A percentile compares a stretch with the other conserved stretches of the same genome.
These are phyloP conservation scores for Stereocaulon alpinum DNA, from an alignment of 495 filamentous ascomycete species.

Conservation along the genomic window DNA sequence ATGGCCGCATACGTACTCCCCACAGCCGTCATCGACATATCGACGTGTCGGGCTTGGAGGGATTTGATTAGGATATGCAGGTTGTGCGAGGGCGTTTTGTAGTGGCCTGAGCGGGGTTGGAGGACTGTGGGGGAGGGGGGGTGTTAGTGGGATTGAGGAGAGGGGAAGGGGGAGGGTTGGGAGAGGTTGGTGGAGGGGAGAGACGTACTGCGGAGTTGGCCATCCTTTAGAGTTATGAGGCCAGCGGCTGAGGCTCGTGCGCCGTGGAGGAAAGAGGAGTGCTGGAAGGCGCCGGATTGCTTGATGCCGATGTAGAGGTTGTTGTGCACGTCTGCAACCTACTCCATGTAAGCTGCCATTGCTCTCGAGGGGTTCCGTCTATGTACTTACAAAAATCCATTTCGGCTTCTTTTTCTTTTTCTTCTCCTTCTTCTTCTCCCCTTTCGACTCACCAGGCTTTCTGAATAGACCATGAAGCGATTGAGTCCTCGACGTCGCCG, in stretches of 20 bases:
- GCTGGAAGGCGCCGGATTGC: constrained; percentile 77
- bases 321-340: constrained; percentile 66
- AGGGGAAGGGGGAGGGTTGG: neutral
- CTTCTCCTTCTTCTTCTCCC: neutral
- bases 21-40: constrained; percentile 67
- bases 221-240: constrained; percentile 73
- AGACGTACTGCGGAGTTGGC: constrained; percentile 51
- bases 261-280: constrained; percentile 79
- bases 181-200: constrained; percentile 21
- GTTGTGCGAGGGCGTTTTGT: constrained; percentile 68
- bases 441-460: neutral
- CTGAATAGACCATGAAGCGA: neutral
- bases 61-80: constrained; percentile 69
- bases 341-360: neutral
- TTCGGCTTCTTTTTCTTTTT: constrained; percentile 15
- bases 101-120: constrained; percentile 60
- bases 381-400: constrained; percentile 16
- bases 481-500: neutral
- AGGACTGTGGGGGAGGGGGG: constrained; percentile 17
- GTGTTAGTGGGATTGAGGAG: neutral
- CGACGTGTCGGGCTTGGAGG: constrained; percentile 62
- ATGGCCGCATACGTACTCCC: constrained; percentile 73
- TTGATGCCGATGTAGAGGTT: constrained; percentile 89
- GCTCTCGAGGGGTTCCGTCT: neutral
- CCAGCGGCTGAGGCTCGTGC: constrained; percentile 73